Evolutionary conservation across 129 eudicot species (phyloP), one percentile per base, ranked within the genome.

Genomic region (Erigeron canadensis): DNA sequence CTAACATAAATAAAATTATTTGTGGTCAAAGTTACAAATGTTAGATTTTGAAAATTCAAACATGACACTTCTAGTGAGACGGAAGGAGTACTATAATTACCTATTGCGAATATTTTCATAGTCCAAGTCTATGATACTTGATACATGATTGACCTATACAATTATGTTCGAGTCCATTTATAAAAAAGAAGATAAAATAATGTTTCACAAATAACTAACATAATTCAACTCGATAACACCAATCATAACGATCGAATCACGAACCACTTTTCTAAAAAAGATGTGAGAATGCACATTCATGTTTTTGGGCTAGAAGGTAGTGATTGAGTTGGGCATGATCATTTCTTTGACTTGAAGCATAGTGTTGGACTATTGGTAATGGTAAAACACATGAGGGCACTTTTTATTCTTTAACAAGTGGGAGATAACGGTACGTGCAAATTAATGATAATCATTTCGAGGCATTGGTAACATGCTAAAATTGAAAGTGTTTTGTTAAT

Each of bases 271-370:
- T 5, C 15, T 5, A 10, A 50, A 50, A 1, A 5, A 50, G n/a
- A 50, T 50, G 56, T 44, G 56, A 12, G n/a, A 13, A 3, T 13
- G 15, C 17, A 50, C 12, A 5, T 50, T 13, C 5, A 11, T 9
- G n/a, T 1, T 50, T 15, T 13, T 1, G n/a, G 56, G 16, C 15
- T 28, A 28, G 15, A 71, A 57, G 28, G 45, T 22, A 57, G 45
- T 71, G 58, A 58, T 71, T 58, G 67, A 58, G 66, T 7, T 22
- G 57, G 45, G 7, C 15, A 42, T 71, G 13, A 42, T 71, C 43
- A 42, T 71, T 57, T 22, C 75, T 71, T 71, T 57, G 75, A 71
- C 13, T 44, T 41, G 43, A 71, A 71, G 76, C 76, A 71, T 43
- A 28, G 46, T 15, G 16, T 59, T 43, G 28, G 48, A 10, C 11